Evolutionary conservation across 768 basidiomycete genomes (phyloP), one percentile per base, ranked within the genome.

Genomic region (Trametes coccinea): DNA sequence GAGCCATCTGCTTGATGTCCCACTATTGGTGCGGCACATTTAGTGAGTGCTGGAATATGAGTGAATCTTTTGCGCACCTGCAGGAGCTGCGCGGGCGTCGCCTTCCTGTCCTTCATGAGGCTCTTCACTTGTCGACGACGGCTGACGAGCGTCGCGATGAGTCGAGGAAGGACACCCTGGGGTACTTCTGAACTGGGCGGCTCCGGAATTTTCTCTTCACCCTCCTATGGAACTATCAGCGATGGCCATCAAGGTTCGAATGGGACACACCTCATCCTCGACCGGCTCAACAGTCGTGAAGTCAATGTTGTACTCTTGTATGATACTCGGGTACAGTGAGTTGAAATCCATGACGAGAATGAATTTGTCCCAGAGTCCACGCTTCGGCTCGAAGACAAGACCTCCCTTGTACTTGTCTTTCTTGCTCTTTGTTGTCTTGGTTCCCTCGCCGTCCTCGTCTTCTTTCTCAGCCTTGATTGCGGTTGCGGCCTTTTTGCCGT

Each of bases 331-430:
- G 72, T 99, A 99, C 58, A 99, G 81, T 62, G 95, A 97, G 76
- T 99, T 99, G 87, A 98, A 99, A 74, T 99, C 97, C 97, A 99
- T 99, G 75, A 99, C 97, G 16, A 99, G 82, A 74, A 98, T 91
- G 71, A 82, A 97, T 68, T 88, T 95, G 78, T 98, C 97, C 92
- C 93, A 98, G 43, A 99, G 78, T 10, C 95, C 93, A 56, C 92
- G 82, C 77, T 97, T 95, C 2, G 97, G 97, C 60, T 97, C 93
- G 65, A 99, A 95, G 17, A 99, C 97, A 54, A 98, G 82, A 74
- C 97, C 97, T 73, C 97, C 97, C 76, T 98, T 97, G 79, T 93
- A 99, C 76, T 98, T 98, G 76, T 98, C 96, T 53, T 87, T 85
- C 71, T 89, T 92, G 45, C 79, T 77, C 68, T 92, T 92, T 33